Conservation (phyloP, 345 rosid genomes). For the Laguncularia racemosa region DNA sequence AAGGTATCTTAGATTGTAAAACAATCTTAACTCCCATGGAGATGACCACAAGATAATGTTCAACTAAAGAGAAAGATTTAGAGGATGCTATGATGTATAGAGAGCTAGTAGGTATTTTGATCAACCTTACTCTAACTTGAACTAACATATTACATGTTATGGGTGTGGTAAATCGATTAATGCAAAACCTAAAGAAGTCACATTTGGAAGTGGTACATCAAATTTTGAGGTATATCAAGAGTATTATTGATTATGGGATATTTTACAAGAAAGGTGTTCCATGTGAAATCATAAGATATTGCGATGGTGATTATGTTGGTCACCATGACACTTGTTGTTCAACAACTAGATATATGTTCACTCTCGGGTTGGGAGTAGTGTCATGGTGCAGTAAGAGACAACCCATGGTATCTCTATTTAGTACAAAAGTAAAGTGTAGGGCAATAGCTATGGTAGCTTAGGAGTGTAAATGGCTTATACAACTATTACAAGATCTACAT, state of each 20-base stretch:
- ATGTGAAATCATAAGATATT: neutral
- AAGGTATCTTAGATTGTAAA: neutral
- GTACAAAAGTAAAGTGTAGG: neutral
- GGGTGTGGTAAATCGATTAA: neutral
- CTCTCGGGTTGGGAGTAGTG: neutral
- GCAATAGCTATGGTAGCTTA: neutral
- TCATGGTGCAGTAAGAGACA: constrained; percentile 10
- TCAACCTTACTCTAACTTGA: neutral
- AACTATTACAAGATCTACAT: neutral
- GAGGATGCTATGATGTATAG: neutral
- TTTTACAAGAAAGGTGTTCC: neutral
- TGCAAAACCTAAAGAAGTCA: neutral
- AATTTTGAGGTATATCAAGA: neutral
- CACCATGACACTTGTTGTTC: neutral
- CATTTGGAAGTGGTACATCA: neutral
- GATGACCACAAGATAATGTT: neutral
- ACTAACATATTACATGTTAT: neutral
- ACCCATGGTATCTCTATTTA: neutral
- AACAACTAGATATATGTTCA: neutral
- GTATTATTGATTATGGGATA: neutral
- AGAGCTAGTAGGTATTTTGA: constrained; percentile 1
- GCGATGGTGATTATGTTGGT: neutral
- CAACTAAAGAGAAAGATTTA: neutral
- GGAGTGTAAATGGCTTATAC: neutral
- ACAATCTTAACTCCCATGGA: neutral